A percentile compares a stretch with the other conserved stretches of the same genome.
phyloP scores from a whole-genome alignment of 2,329 filamentous ascomycete genomes.

The Botrytis fabae region DNA sequence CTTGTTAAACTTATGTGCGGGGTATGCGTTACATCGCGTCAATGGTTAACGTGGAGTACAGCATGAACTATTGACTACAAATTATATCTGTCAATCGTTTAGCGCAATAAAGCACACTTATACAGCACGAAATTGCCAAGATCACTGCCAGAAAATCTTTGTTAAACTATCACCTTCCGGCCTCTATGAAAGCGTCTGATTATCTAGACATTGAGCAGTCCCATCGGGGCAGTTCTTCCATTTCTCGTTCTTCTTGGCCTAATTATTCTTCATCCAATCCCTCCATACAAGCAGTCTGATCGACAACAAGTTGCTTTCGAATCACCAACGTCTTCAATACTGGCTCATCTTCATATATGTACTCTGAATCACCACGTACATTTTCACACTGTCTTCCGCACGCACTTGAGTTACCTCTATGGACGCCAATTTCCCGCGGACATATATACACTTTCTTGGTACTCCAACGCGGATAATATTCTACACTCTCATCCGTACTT shows the following conservation, averaged over 20 bases:
- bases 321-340: slow-evolving; percentile 2
- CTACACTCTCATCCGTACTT: not conserved
- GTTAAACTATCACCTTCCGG: not conserved
- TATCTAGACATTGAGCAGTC: not conserved
- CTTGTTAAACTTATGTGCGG: too few species aligned
- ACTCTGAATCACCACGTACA: not conserved
- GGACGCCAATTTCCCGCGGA: slow-evolving; percentile 33
- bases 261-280: not conserved
- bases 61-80: not conserved
- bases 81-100: too few species aligned
- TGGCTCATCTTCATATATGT: not conserved
- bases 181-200: not conserved
- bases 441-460: slow-evolving; percentile 47
- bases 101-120: not conserved
- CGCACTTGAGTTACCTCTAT: slow-evolving; percentile 24
- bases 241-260: not conserved
- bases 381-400: slow-evolving; percentile 12
- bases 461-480: slow-evolving; percentile 23
- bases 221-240: not conserved
- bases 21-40: not conserved
- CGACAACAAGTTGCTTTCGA: slow-evolving; percentile 9
- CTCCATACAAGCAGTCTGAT: slow-evolving; percentile 1
- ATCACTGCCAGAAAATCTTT: not conserved
- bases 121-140: not conserved
- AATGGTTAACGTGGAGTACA: not conserved